phyloP scores from a whole-genome alignment of 352 stramenopile species.

The Globisporangium okanoganense region DNA sequence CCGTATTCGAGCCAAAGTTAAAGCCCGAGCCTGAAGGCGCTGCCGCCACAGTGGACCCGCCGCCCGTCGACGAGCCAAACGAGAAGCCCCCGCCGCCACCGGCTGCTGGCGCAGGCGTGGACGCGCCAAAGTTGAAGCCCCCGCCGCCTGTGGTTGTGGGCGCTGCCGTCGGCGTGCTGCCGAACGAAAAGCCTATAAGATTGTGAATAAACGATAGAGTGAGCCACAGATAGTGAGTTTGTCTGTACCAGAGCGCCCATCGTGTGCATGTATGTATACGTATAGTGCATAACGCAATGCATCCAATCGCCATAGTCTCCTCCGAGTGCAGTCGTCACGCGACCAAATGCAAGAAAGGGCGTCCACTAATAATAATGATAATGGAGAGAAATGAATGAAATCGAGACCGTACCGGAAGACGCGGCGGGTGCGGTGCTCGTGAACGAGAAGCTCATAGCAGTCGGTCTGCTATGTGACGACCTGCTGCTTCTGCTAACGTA shows the following conservation, averaged over 20 bases:
- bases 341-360: not conserved
- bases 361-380: too few species aligned
- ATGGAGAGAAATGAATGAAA: not conserved
- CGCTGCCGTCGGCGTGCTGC: constrained; percentile 19
- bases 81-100: constrained; percentile 17
- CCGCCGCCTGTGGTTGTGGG: constrained; percentile 4
- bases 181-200: constrained; percentile 39
- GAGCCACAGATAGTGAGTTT: not conserved
- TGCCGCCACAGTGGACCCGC: constrained; percentile 8
- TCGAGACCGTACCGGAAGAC: constrained; percentile 19
- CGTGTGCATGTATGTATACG: not conserved
- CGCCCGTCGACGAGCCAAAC: constrained; percentile 25
- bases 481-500: not conserved
- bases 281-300: not conserved
- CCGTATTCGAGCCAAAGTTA: constrained; percentile 5
- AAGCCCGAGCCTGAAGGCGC: constrained; percentile 11
- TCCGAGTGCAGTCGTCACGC: too few species aligned
- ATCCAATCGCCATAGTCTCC: not conserved
- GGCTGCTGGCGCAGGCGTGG: constrained; percentile 15
- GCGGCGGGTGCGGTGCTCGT: not conserved
- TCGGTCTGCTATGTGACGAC: too few species aligned
- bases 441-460: not conserved
- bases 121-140: constrained; percentile 20
- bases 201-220: not conserved
- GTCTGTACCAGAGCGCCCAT: not conserved